These are phyloP conservation scores for Diaporthe eres DNA, from an alignment of 2,329 filamentous ascomycete genomes.

Conservation along the genomic window DNA sequence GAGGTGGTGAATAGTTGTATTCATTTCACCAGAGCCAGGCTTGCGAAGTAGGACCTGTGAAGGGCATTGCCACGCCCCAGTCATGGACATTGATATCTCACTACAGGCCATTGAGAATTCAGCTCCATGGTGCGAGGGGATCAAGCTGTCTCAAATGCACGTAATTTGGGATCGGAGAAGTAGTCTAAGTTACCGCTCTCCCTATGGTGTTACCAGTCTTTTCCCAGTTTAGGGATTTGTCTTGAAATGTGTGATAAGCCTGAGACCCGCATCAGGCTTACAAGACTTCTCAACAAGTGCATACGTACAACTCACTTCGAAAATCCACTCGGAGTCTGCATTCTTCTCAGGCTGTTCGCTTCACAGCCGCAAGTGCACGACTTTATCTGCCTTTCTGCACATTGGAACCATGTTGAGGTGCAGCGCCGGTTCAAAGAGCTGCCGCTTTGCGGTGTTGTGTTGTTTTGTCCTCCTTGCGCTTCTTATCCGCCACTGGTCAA, in stretches of 20 bases:
- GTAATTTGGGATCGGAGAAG: background rate
- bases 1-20: no score
- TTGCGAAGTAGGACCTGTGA: no score
- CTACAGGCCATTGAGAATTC: background rate
- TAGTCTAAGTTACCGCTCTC: background rate
- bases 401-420: background rate
- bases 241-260: background rate
- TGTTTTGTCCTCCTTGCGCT: background rate
- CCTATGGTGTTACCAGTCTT: background rate
- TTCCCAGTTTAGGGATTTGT: background rate
- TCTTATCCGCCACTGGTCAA: background rate
- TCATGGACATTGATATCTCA: no score
- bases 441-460: background rate
- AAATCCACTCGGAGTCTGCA: background rate
- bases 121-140: background rate
- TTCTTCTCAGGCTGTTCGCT: background rate
- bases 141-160: background rate
- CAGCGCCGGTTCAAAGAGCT: background rate
- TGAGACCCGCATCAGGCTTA: background rate
- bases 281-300: background rate
- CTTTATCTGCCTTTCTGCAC: background rate
- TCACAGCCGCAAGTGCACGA: background rate
- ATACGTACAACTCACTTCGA: background rate
- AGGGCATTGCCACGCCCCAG: no score
- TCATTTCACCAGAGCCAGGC: no score